Conservation (phyloP, 495 filamentous ascomycete species). For the Podospora pseudoanserina region DNA sequence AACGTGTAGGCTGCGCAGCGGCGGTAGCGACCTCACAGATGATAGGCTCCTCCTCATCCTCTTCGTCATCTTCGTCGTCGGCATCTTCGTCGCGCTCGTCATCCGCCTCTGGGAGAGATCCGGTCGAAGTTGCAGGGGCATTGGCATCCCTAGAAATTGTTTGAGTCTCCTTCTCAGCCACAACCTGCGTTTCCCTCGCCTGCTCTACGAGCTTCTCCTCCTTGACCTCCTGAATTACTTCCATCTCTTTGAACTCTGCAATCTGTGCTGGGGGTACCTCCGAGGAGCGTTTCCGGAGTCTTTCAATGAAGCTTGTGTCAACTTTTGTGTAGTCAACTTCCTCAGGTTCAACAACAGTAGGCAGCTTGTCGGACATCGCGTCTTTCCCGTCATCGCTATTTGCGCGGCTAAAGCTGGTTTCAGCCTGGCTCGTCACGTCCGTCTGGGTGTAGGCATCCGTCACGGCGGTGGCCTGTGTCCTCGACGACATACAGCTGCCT, state of each 20-base stretch:
- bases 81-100: conserved; percentile 38
- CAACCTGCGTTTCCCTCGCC: conserved; percentile 2
- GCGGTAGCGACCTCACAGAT: conserved; percentile 50
- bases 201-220: conserved; percentile 3
- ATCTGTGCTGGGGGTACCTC: conserved; percentile 21
- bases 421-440: conserved; percentile 47
- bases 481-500: conserved; percentile 57
- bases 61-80: conserved; percentile 44
- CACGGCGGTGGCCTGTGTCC: conserved; percentile 57
- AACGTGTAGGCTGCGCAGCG: conserved; percentile 44
- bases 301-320: conserved; percentile 44
- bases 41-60: conserved; percentile 50
- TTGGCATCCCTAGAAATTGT: background rate
- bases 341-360: conserved; percentile 40
- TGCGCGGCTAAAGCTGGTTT: conserved; percentile 47
- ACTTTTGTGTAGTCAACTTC: conserved; percentile 55
- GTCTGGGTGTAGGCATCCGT: conserved; percentile 55
- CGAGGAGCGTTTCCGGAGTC: conserved; percentile 23
- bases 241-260: conserved; percentile 13
- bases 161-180: background rate
- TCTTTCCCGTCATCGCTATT: conserved; percentile 46
- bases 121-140: background rate
- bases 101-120: background rate
- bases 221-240: conserved; percentile 12
- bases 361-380: conserved; percentile 33